phyloP scores from a whole-genome alignment of 2,329 filamentous ascomycete genomes.

The Penicillium sp. region DNA sequence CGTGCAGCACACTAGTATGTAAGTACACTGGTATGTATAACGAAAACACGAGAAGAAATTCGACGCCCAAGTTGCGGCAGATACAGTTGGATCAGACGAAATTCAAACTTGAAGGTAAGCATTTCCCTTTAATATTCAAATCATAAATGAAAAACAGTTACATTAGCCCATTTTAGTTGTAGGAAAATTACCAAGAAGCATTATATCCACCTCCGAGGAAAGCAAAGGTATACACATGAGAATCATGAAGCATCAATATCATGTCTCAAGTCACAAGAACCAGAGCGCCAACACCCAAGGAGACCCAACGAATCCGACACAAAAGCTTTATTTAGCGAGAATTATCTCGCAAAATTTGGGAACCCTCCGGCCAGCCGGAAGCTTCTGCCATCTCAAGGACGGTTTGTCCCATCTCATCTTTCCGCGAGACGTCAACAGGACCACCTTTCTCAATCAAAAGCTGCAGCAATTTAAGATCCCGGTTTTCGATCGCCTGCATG shows the following conservation, averaged over 20 bases:
- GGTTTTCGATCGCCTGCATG: conserved; percentile 69
- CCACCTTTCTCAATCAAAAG: conserved; percentile 54
- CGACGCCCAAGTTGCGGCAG: too few relatives aligned
- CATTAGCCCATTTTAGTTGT: neutral
- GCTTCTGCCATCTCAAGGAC: conserved; percentile 63
- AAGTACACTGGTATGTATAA: too few relatives aligned
- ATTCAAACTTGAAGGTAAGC: too few relatives aligned
- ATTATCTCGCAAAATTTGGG: conserved; percentile 47
- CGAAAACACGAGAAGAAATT: too few relatives aligned
- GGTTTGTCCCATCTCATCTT: conserved; percentile 59
- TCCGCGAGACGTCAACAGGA: conserved; percentile 57
- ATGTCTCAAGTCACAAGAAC: neutral
- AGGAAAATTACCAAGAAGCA: too few relatives aligned
- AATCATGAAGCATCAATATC: neutral
- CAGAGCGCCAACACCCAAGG: neutral
- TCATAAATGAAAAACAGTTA: neutral
- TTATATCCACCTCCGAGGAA: too few relatives aligned
- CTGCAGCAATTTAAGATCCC: conserved; percentile 59
- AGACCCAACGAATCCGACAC: neutral
- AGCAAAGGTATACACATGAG: neutral
- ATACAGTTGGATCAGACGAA: too few relatives aligned
- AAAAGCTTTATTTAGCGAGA: neutral
- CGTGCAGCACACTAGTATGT: too few relatives aligned
- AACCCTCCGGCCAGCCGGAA: conserved; percentile 63
- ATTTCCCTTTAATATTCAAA: neutral